phyloP scores from a whole-genome alignment of 2,329 filamentous ascomycete genomes.

The Aspergillus niger region DNA sequence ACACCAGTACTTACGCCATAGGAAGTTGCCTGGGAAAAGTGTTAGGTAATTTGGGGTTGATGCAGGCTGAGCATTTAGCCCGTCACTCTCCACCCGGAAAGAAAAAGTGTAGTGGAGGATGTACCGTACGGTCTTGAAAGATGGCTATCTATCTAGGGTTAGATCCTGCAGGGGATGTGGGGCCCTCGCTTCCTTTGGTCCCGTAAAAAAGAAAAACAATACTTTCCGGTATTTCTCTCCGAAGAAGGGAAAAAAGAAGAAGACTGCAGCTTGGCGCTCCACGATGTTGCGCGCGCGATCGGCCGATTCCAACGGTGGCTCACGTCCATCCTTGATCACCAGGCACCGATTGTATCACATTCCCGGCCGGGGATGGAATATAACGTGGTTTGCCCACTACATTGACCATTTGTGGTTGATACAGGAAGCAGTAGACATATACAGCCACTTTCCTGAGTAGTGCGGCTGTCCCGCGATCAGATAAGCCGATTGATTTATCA shows the following conservation, averaged over 20 bases:
- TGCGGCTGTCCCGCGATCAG: too few species aligned
- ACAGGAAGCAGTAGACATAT: conserved; percentile 55
- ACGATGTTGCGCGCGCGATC: conserved; percentile 44
- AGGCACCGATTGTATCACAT: conserved; percentile 67
- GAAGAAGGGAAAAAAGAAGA: too few species aligned
- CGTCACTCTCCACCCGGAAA: background rate
- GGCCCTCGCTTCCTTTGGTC: background rate
- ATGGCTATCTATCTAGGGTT: background rate
- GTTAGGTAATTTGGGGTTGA: background rate
- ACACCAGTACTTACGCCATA: background rate
- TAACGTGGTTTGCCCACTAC: conserved; percentile 67
- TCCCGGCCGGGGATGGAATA: conserved; percentile 66
- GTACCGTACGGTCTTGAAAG: background rate
- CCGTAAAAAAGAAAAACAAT: background rate
- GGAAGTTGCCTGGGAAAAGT: background rate
- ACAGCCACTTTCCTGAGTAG: too few species aligned
- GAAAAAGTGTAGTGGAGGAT: background rate
- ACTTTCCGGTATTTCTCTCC: too few species aligned
- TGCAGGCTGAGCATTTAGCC: background rate
- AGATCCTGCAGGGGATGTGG: background rate
- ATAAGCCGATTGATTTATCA: too few species aligned
- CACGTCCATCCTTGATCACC: conserved; percentile 52
- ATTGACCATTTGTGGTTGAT: conserved; percentile 57
- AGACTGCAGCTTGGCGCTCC: conserved; percentile 49
- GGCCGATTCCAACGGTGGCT: conserved; percentile 46